These are phyloP conservation scores for Pseudozyma flocculosa DNA, from an alignment of 1,284 basidiomycete genomes.

Conservation along the genomic window DNA sequence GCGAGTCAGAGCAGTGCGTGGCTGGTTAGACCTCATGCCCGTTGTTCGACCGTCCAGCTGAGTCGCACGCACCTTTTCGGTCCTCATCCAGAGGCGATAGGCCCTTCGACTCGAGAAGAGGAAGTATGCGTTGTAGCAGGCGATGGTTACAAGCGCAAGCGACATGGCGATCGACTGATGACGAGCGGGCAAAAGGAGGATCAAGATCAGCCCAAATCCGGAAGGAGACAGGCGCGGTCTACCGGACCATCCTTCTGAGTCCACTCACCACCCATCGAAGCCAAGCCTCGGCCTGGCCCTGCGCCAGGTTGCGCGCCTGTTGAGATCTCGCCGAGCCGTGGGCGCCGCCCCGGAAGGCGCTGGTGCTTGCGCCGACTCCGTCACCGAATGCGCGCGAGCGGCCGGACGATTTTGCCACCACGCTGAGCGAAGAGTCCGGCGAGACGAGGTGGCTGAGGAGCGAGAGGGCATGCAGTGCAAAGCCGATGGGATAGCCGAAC, in stretches of 20 bases:
- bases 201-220: too few relatives aligned
- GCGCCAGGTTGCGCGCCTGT: background rate
- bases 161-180: conserved; percentile 12
- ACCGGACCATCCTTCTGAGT: too few relatives aligned
- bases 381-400: background rate
- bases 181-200: too few relatives aligned
- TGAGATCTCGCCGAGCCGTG: too few relatives aligned
- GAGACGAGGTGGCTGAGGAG: conserved; percentile 28
- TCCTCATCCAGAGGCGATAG: conserved; percentile 21
- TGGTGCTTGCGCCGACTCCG: too few relatives aligned
- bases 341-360: too few relatives aligned
- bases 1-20: too few relatives aligned
- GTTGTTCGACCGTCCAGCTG: too few relatives aligned
- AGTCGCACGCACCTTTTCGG: background rate
- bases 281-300: background rate
- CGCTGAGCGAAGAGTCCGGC: conserved; percentile 24
- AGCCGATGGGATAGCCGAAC: conserved; percentile 29
- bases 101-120: conserved; percentile 32
- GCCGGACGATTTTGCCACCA: conserved; percentile 15
- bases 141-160: conserved; percentile 14
- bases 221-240: conserved; percentile 3
- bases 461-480: conserved; percentile 19
- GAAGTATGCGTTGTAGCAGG: conserved; percentile 29
- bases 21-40: too few relatives aligned
- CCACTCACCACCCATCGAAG: background rate